A percentile compares a stretch with the other conserved stretches of the same genome.
phyloP scores from a whole-genome alignment of 2,329 filamentous ascomycete genomes.

The Aspergillus sp. region DNA sequence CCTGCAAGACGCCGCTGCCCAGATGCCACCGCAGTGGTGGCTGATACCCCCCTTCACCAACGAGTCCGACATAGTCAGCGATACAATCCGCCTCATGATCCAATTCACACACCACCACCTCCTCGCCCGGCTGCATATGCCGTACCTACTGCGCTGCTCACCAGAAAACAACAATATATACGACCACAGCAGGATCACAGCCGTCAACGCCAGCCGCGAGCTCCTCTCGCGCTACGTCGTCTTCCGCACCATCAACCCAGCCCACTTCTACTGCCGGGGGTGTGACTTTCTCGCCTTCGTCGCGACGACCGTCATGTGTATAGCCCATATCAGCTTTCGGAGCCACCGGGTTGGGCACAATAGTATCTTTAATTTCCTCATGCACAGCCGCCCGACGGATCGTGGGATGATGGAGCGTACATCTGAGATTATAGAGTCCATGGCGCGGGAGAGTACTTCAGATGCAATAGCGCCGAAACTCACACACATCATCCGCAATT shows the following conservation, averaged over 20 bases:
- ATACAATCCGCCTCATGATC: conserved; percentile 42
- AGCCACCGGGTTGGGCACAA: background rate
- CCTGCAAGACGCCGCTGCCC: conserved; percentile 44
- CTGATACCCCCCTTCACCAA: conserved; percentile 26
- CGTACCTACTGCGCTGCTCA: conserved; percentile 50
- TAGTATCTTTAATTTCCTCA: background rate
- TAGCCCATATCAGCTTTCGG: conserved; percentile 50
- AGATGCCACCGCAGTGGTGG: conserved; percentile 53
- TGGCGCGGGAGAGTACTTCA: background rate
- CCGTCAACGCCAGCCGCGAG: conserved; percentile 52
- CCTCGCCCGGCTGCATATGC: conserved; percentile 55
- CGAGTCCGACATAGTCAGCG: conserved; percentile 23
- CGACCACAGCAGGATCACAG: conserved; percentile 51
- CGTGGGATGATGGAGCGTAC: conserved; percentile 44
- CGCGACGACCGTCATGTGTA: conserved; percentile 41
- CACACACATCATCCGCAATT: conserved; percentile 27
- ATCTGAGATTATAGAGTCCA: conserved; percentile 31
- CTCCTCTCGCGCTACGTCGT: conserved; percentile 50
- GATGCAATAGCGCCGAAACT: conserved; percentile 4
- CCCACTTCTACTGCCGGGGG: conserved; percentile 46
- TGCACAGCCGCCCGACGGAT: conserved; percentile 26
- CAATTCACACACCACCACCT: conserved; percentile 55
- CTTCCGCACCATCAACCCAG: conserved; percentile 45
- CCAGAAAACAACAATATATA: conserved; percentile 34
- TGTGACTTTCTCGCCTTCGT: conserved; percentile 53